Conservation (phyloP, 108 stramenopile species). For the Fistulifera solaris region DNA sequence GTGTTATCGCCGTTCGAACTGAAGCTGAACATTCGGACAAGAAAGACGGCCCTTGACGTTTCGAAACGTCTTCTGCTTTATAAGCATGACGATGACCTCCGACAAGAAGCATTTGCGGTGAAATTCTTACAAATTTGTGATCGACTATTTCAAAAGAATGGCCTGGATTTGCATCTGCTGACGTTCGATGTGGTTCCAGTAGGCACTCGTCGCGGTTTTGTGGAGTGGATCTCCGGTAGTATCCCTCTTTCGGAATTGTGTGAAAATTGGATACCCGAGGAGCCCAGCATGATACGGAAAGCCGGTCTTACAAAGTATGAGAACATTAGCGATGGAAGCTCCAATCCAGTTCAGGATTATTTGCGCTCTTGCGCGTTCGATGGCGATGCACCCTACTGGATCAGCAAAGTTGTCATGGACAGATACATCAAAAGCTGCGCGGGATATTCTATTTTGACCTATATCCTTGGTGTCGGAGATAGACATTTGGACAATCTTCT, state of each 20-base stretch:
- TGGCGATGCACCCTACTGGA: slow-evolving; percentile 51
- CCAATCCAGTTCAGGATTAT: slow-evolving; percentile 80
- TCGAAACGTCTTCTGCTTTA: slow-evolving; percentile 67
- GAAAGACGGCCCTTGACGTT: slow-evolving; percentile 20
- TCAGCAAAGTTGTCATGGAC: slow-evolving; percentile 73
- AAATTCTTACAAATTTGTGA: slow-evolving; percentile 74
- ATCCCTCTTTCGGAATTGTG: slow-evolving; percentile 78
- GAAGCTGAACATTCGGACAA: slow-evolving; percentile 38
- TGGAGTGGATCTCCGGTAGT: slow-evolving; percentile 81
- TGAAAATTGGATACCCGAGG: slow-evolving; percentile 8
- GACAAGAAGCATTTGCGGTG: slow-evolving; percentile 79
- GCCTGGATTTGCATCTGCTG: slow-evolving; percentile 72
- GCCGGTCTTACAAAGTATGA: slow-evolving; percentile 60
- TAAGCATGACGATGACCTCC: slow-evolving; percentile 82
- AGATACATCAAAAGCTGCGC: slow-evolving; percentile 94
- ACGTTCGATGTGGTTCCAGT: slow-evolving; percentile 77
- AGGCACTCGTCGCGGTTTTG: slow-evolving; percentile 60
- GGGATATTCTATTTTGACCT: slow-evolving; percentile 97
- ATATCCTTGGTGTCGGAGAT: slow-evolving; percentile 87
- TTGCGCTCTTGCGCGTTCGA: slow-evolving; percentile 62
- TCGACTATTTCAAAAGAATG: slow-evolving; percentile 56
- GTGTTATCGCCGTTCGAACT: slow-evolving; percentile 25
- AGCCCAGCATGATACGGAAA: slow-evolving; percentile 20
- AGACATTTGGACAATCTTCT: slow-evolving; percentile 83
- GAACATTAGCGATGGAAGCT: slow-evolving; percentile 6